Evolutionary conservation across 1,284 basidiomycete species (phyloP), one percentile per base, ranked within the genome.

Genomic region (Sporisorium graminicola): DNA sequence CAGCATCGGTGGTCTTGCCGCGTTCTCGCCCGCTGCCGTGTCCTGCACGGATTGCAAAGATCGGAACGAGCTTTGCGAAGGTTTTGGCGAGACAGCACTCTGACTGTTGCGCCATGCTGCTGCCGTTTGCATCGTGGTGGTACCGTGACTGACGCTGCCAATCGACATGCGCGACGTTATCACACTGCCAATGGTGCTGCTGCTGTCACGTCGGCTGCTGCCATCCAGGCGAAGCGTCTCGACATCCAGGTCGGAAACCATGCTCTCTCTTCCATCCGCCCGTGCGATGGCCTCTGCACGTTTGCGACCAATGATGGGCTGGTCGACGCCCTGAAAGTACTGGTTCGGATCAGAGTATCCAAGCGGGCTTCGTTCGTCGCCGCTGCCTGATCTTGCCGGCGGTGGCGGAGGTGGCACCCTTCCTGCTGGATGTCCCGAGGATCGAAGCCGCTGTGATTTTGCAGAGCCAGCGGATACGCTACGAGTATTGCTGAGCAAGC

Each of bases 171-270:
- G 65, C 42, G 63, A 71, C 24, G 53, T 76, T 49, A 72, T 69
- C 29, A 77, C 42, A 49, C 65, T 78, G 16, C 47, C 72, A 35
- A 82, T 72, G 18, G 82, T 80, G 52, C 78, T 82, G 5, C 61
- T 58, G 52, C 82, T 82, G 40, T 74, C 77, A 13, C 80, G 53
- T 27, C 81, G 70, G 43, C 76, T 78, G 67, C 79, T 78, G 9
- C 66, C 79, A 40, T 82, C 80, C 22, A 83, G 65, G 3, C 80
- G 71, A 44, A 83, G 58, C 37, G 80, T 83, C 62, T 83, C 82
- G 44, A 83, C 82, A 42, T 83, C 82, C 33, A 83, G 76, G 42
- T 83, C 82, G 7, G 82, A 83, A 5, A 82, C 74, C 64, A 83
- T 70, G 50, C 77, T 79, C 31, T 78, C 80, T 5, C 82, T 60